These are phyloP conservation scores for Oryza glaberrima DNA, from an alignment of 176 grass and related monocot species.

Conservation along the genomic window DNA sequence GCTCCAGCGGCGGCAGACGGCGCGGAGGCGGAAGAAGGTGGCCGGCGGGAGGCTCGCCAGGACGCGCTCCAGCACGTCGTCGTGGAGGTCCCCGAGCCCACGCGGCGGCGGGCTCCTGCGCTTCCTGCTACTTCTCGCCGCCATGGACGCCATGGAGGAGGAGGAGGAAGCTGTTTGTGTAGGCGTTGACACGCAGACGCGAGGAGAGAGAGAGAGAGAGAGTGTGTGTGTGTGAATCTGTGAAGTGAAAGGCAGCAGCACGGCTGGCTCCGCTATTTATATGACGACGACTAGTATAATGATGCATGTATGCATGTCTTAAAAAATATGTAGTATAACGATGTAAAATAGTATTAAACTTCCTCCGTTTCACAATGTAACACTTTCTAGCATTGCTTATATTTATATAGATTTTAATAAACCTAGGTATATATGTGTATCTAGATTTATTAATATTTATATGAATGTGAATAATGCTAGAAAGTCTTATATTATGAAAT, in stretches of 20 bases:
- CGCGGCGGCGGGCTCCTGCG: constrained; percentile 43
- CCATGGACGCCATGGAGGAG: not conserved
- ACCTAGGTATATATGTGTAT: no score
- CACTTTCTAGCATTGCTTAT: no score
- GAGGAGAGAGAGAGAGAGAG: no score
- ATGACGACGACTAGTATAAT: not conserved
- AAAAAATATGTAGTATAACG: no score
- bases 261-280: constrained; percentile 27
- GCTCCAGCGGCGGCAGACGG: constrained; percentile 64
- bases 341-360: no score
- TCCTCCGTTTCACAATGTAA: no score
- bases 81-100: constrained; percentile 61
- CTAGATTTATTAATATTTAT: no score
- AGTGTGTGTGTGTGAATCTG: not conserved
- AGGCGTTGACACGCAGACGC: constrained; percentile 37
- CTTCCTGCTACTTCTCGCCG: constrained; percentile 15
- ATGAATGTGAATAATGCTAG: no score
- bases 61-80: constrained; percentile 84
- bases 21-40: constrained; percentile 70
- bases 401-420: no score
- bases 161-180: constrained; percentile 24
- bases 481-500: no score
- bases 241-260: not conserved
- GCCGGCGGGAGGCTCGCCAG: constrained; percentile 73
- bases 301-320: no score